phyloP scores from a whole-genome alignment of 2,329 filamentous ascomycete species.

The Monosporascus sp. region DNA sequence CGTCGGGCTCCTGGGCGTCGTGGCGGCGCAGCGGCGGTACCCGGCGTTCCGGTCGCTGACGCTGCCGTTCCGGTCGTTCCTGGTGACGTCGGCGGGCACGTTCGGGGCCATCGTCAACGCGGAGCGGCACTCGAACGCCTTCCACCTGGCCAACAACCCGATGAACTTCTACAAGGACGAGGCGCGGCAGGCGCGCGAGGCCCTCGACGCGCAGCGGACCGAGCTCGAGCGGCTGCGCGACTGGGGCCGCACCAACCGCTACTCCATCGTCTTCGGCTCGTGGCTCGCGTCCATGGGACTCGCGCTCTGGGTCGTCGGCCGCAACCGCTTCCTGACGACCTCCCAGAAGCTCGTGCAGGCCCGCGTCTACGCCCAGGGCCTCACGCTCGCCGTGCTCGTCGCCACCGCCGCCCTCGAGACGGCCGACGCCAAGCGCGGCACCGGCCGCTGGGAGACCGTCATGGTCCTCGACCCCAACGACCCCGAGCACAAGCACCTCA shows the following conservation, averaged over 20 bases:
- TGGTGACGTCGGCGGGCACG: constrained; percentile 75
- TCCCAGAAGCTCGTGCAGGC: constrained; percentile 90
- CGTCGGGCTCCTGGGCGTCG: constrained; percentile 62
- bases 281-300: constrained; percentile 79
- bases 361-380: constrained; percentile 86
- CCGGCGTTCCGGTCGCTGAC: constrained; percentile 76
- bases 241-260: constrained; percentile 77
- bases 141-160: constrained; percentile 66
- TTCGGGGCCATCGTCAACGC: constrained; percentile 86
- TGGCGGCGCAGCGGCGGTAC: constrained; percentile 65
- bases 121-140: constrained; percentile 62
- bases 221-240: constrained; percentile 56
- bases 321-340: constrained; percentile 68
- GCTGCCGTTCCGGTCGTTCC: constrained; percentile 84
- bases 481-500: constrained; percentile 73
- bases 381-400: constrained; percentile 80
- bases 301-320: constrained; percentile 69
- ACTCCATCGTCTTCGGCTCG: constrained; percentile 74
- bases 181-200: constrained; percentile 49
- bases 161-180: constrained; percentile 61
- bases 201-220: constrained; percentile 52
- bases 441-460: constrained; percentile 78
- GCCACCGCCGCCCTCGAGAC: constrained; percentile 78
- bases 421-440: constrained; percentile 68
- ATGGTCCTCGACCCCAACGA: constrained; percentile 76